phyloP scores from a whole-genome alignment of 306 rosid genomes.

The Ammopiptanthus mongolicus region DNA sequence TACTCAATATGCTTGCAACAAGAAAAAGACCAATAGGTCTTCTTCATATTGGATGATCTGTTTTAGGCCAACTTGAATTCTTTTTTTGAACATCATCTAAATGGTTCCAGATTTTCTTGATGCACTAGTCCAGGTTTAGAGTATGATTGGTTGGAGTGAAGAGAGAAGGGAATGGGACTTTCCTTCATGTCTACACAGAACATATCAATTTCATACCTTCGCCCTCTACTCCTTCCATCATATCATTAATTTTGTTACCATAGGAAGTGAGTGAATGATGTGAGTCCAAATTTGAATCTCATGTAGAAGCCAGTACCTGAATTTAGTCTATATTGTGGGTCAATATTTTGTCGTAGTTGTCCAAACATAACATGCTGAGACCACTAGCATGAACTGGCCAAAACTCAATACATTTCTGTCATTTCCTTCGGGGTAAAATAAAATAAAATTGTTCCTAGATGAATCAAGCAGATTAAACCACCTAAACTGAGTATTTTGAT shows the following conservation, averaged over 20 bases:
- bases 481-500: background rate
- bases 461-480: background rate
- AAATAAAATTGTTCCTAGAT: background rate
- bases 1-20: conserved; percentile 28
- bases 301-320: background rate
- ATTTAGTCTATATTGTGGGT: background rate
- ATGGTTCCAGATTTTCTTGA: background rate
- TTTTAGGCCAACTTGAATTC: conserved; percentile 38
- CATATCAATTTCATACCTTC: background rate
- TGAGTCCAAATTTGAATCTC: conserved; percentile 1
- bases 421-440: background rate
- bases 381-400: background rate
- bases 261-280: background rate
- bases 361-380: background rate
- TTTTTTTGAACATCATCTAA: background rate
- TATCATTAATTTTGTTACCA: conserved; percentile 2
- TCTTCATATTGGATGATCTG: conserved; percentile 36
- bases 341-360: background rate
- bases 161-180: conserved; percentile 2
- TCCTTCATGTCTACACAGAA: background rate
- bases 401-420: background rate
- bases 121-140: background rate
- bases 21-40: conserved; percentile 16
- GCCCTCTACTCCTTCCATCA: background rate
- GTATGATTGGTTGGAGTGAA: background rate